phyloP scores from a whole-genome alignment of 768 basidiomycete genomes.

The Leccinum imitatum region DNA sequence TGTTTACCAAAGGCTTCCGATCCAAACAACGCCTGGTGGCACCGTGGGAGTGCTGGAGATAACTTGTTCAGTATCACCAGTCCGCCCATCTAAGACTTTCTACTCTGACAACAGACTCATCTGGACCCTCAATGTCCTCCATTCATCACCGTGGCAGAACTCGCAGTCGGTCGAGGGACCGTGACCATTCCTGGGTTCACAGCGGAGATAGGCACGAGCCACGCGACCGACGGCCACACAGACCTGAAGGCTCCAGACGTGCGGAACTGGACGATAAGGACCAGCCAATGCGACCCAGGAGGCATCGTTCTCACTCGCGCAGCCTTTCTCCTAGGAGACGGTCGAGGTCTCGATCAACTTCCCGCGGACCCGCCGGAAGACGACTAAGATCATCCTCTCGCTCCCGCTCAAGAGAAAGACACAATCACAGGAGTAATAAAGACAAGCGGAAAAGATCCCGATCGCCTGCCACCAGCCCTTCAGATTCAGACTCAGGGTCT shows the following conservation, averaged over 20 bases:
- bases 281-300: slow-evolving; percentile 3
- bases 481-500: slow-evolving; percentile 33
- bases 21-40: slow-evolving; percentile 27
- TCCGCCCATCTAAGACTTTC: background rate
- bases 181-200: slow-evolving; percentile 13
- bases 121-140: slow-evolving; percentile 19
- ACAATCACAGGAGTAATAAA: slow-evolving; percentile 23
- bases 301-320: slow-evolving; percentile 24
- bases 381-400: slow-evolving; percentile 23
- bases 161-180: slow-evolving; percentile 17
- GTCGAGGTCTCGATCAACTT: slow-evolving; percentile 29
- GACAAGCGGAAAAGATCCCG: slow-evolving; percentile 34
- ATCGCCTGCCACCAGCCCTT: slow-evolving; percentile 43
- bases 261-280: slow-evolving; percentile 10
- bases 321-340: slow-evolving; percentile 20
- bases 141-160: slow-evolving; percentile 24
- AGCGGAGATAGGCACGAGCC: slow-evolving; percentile 17
- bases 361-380: slow-evolving; percentile 16
- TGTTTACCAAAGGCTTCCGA: slow-evolving; percentile 30
- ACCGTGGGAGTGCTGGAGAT: background rate
- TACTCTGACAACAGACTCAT: background rate
- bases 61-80: slow-evolving; percentile 4
- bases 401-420: slow-evolving; percentile 38
- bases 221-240: slow-evolving; percentile 19
- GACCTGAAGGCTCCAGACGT: slow-evolving; percentile 15